Conservation (phyloP, 208 protist genomes). For the Giardia duodenalis region DNA sequence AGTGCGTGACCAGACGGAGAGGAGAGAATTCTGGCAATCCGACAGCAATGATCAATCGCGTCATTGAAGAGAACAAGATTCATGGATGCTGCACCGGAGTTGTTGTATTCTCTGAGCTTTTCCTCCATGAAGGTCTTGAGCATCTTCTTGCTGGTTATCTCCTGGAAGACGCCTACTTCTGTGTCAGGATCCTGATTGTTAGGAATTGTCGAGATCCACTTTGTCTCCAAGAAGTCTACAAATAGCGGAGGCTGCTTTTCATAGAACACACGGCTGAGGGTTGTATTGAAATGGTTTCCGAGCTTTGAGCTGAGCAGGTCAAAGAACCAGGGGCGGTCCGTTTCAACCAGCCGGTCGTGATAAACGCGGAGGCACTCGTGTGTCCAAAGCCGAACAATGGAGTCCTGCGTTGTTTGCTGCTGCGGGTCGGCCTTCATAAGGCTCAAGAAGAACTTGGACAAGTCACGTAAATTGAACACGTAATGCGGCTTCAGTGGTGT, state of each 20-base stretch:
- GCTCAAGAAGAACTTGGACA: constrained; percentile 78
- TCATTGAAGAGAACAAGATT: constrained; percentile 91
- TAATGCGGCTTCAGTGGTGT: constrained; percentile 92
- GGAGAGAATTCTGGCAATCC: constrained; percentile 80
- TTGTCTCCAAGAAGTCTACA: constrained; percentile 62
- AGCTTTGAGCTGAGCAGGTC: constrained; percentile 13
- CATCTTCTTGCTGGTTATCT: constrained; percentile 63
- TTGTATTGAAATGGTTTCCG: constrained; percentile 26
- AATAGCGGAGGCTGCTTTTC: constrained; percentile 44
- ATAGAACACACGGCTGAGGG: constrained; percentile 35
- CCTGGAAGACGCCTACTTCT: constrained; percentile 52
- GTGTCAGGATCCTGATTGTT: constrained; percentile 38
- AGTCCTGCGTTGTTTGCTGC: background rate
- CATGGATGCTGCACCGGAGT: constrained; percentile 46
- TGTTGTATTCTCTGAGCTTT: constrained; percentile 60
- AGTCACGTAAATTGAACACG: constrained; percentile 88
- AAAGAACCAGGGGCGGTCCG: constrained; percentile 32
- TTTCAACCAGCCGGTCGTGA: constrained; percentile 77
- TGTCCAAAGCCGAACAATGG: constrained; percentile 73
- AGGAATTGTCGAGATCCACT: constrained; percentile 46
- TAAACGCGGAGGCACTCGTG: constrained; percentile 88
- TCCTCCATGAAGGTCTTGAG: constrained; percentile 64
- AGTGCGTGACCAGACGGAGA: constrained; percentile 83
- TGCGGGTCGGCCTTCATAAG: constrained; percentile 64
- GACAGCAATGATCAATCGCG: constrained; percentile 80